These are phyloP conservation scores for Arctium lappa DNA, from an alignment of 129 eudicot species.

Conservation along the genomic window DNA sequence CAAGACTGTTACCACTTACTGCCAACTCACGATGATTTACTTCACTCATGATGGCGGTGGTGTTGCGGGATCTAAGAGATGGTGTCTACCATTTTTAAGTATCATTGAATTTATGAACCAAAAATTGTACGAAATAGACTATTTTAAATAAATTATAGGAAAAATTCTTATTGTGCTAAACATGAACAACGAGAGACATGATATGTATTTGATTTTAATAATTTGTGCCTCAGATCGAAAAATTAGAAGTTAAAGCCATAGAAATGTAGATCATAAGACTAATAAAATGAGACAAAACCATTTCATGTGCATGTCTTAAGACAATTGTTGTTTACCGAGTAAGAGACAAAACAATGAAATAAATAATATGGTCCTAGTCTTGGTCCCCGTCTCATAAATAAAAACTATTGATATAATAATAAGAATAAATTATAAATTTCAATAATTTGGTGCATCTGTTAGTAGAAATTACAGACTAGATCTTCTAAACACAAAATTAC, in stretches of 20 bases:
- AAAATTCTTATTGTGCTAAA: too few relatives aligned
- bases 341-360: background rate
- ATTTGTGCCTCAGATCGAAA: background rate
- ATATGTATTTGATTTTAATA: background rate
- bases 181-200: background rate
- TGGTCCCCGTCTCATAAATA: background rate
- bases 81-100: background rate
- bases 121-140: background rate
- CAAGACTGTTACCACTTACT: too few relatives aligned
- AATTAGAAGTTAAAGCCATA: background rate
- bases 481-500: background rate
- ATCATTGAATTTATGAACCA: background rate
- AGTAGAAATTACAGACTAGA: too few relatives aligned
- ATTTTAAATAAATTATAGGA: too few relatives aligned
- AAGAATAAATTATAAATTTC: too few relatives aligned
- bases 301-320: background rate
- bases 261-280: background rate
- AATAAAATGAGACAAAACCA: background rate
- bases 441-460: background rate
- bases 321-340: slow-evolving; percentile 6
- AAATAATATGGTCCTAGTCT: background rate
- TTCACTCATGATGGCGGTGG: background rate
- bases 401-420: too few relatives aligned
- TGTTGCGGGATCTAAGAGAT: background rate
- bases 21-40: too few relatives aligned